Evolutionary conservation across 805 yeast genomes (phyloP), one percentile per base, ranked within the genome.

Genomic region (Wickerhamomyces canadensis): DNA sequence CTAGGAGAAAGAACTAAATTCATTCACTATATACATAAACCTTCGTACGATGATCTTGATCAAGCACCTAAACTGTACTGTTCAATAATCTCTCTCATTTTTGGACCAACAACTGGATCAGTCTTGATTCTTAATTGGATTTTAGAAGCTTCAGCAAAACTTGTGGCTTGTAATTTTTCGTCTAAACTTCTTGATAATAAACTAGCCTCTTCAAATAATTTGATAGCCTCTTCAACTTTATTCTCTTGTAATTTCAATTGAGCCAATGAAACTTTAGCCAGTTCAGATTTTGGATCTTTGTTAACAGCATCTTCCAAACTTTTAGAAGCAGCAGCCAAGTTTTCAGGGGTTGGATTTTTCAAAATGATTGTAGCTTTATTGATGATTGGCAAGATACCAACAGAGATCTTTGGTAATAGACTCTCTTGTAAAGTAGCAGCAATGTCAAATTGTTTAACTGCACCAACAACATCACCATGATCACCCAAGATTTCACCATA

Each of bases 401-500:
- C 82, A 36, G 84, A 79, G 54, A 79, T 81, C 33, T 71, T 73
- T 36, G 78, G 73, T 49, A 27, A 37, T 25, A 78, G 62, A 34
- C 76, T 76, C 48, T 73, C 76, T 68, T 91, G 97, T 56, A 93
- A 71, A 61, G 84, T 78, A 38, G 80, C 80, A 38, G 98, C 87
- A 52, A 76, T 74, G 46, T 89, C 96, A 59, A 88, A 91, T 66
- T 87, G 89, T 56, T 78, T 77, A 42, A 77, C 62, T 40, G 98
- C 96, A 43, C 74, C 81, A 22, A 61, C 72, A 39, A 75, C 64
- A 51, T 84, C 86, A 57, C 82, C 83, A 52, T 74, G 74, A 59
- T 91, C 97, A 45, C 85, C 80, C 54, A 91, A 72, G 35, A 91
- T 81, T 68, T 93, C 98, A 56, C 98, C 98, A 58, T 80, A 88